phyloP scores from a whole-genome alignment of 257 asterid species.

The Solanum infundibuliforme region DNA sequence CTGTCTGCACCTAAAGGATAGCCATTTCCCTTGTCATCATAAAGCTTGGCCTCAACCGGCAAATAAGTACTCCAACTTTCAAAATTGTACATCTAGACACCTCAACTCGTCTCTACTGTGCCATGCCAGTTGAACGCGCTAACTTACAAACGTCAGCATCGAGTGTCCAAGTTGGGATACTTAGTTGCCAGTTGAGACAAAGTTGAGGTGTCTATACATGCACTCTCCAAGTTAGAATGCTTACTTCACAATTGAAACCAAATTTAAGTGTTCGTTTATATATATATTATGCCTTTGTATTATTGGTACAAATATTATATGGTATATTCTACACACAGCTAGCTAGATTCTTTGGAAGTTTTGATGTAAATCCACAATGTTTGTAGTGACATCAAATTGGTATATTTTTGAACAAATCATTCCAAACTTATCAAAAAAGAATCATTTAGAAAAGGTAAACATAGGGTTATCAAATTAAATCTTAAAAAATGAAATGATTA shows the following conservation, averaged over 20 bases:
- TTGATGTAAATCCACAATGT: neutral
- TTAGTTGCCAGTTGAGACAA: neutral
- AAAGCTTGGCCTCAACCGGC: neutral
- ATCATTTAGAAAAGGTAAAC: neutral
- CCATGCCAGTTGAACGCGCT: neutral
- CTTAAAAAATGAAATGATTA: neutral
- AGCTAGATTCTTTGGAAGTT: neutral
- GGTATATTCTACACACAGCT: neutral
- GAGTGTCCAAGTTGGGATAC: neutral
- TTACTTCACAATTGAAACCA: neutral
- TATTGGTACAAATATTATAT: neutral
- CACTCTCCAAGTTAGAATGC: neutral
- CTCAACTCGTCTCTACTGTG: neutral
- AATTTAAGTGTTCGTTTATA: neutral
- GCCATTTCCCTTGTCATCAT: neutral
- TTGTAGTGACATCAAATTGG: neutral
- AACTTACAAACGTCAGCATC: neutral
- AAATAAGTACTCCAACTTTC: neutral
- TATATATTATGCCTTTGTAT: neutral
- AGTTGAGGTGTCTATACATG: neutral
- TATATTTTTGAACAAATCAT: neutral
- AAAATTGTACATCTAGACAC: too few species aligned
- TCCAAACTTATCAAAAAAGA: neutral
- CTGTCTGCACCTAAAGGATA: neutral
- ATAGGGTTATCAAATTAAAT: neutral